Percentiles rank a stretch among this genome's conserved stretches.
Evolutionary conservation across 257 asterid species (phyloP).

Genomic region (Scutellaria baicalensis): DNA sequence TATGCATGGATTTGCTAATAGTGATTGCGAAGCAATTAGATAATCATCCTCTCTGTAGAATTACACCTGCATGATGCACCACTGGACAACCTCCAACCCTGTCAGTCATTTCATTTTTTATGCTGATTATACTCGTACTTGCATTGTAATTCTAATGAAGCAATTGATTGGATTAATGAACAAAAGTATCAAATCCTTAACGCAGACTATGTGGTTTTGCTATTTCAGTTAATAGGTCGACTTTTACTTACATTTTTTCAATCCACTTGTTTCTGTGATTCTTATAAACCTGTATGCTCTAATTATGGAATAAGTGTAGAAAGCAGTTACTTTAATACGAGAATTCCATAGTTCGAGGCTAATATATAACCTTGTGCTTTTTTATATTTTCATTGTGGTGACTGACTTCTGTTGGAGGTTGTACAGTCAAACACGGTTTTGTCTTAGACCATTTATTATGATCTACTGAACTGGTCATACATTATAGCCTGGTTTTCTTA

Average conservation of each 20-base stretch:
- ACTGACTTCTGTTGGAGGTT: not conserved
- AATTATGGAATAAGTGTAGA: not conserved
- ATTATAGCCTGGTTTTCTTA: not conserved
- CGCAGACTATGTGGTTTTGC: not conserved
- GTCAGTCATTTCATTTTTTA: not conserved
- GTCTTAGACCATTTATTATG: not conserved
- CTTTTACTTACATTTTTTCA: not conserved
- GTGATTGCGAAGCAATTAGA: not conserved
- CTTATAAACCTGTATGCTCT: not conserved
- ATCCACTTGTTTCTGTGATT: not conserved
- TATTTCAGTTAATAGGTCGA: not conserved
- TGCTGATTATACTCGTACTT: not conserved
- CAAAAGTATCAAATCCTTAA: not conserved
- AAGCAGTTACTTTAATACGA: not conserved
- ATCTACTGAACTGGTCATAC: not conserved
- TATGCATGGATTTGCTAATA: not conserved
- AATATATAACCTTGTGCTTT: not conserved
- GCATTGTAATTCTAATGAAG: not conserved
- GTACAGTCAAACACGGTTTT: not conserved
- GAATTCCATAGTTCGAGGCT: not conserved
- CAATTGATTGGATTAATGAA: not conserved
- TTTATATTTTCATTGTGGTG: not conserved
- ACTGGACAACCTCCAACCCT: not conserved
- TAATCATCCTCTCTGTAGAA: not conserved
- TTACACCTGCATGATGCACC: not conserved